Evolutionary conservation across 371 early-diverging fungal genomes (phyloP).

Genomic region (Scutellospora calospora): DNA sequence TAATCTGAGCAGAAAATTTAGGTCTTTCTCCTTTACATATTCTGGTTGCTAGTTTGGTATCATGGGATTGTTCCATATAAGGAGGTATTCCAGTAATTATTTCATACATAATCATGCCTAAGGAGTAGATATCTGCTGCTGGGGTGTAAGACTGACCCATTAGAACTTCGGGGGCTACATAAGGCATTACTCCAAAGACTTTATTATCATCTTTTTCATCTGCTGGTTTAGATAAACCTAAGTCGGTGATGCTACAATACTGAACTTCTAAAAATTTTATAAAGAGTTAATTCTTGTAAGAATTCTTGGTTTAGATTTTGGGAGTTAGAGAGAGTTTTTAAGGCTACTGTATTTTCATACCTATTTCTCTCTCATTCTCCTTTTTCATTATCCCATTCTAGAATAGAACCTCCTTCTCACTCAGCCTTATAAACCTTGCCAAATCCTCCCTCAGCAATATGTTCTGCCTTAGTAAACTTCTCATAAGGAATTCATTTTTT

Average conservation of each 20-base stretch:
- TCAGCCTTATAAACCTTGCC: too few species aligned
- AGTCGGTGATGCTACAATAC: conserved; percentile 5
- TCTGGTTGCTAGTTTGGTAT: not conserved
- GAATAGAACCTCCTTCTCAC: too few species aligned
- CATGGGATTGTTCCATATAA: not conserved
- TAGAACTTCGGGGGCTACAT: conserved; percentile 22
- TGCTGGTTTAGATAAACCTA: conserved; percentile 1
- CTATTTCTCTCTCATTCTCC: not conserved
- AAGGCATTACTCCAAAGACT: conserved; percentile 21
- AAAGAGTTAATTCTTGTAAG: not conserved
- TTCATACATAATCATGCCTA: conserved; percentile 25
- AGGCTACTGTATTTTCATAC: not conserved
- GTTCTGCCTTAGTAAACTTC: too few species aligned
- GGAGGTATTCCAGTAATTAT: conserved; percentile 22
- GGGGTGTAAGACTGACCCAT: not conserved
- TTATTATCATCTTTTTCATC: conserved; percentile 4
- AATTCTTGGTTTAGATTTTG: conserved; percentile 11
- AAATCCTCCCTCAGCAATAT: too few species aligned
- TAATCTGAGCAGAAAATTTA: not conserved
- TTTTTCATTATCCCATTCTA: too few species aligned
- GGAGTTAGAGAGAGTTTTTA: conserved; percentile 15
- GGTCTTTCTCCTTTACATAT: conserved; percentile 13
- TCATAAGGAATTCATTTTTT: too few species aligned
- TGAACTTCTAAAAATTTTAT: conserved; percentile 18
- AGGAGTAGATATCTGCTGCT: conserved; percentile 24